These are phyloP conservation scores for Apophysomyces sp. DNA, from an alignment of 371 early-diverging fungal genomes.

Conservation along the genomic window DNA sequence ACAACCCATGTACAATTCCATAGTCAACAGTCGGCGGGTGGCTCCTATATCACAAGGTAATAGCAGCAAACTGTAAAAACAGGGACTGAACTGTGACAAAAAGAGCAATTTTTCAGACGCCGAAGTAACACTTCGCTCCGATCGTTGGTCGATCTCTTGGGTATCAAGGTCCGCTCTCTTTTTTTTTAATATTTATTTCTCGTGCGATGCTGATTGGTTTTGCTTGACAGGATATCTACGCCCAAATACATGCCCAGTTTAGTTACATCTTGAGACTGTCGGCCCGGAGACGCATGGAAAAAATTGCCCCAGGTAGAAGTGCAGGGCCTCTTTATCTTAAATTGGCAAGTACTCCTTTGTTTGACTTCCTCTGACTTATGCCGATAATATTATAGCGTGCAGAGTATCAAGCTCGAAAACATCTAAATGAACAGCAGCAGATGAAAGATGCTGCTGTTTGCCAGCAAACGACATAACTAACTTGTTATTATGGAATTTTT, in stretches of 20 bases:
- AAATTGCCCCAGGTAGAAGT: conserved; percentile 35
- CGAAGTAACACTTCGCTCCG: conserved; percentile 51
- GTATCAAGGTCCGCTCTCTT: conserved; percentile 35
- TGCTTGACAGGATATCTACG: conserved; percentile 42
- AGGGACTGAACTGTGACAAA: conserved; percentile 2
- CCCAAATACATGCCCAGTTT: conserved; percentile 54
- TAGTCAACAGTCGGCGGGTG: conserved; percentile 42
- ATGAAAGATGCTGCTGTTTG: too few relatives aligned
- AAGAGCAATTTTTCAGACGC: conserved; percentile 53
- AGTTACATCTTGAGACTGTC: conserved; percentile 53
- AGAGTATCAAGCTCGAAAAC: conserved; percentile 16
- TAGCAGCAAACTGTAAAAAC: neutral
- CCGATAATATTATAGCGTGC: conserved; percentile 12
- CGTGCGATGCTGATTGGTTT: neutral
- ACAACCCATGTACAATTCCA: conserved; percentile 36
- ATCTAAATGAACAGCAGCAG: conserved; percentile 9
- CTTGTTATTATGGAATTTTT: too few relatives aligned
- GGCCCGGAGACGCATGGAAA: conserved; percentile 45
- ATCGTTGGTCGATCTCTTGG: conserved; percentile 51
- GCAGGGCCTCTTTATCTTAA: conserved; percentile 35
- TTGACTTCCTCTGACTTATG: neutral
- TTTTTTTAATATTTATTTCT: neutral
- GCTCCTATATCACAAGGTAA: conserved; percentile 54
- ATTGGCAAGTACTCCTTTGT: conserved; percentile 19
- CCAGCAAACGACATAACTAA: too few relatives aligned